Evolutionary conservation across 495 filamentous ascomycete genomes (phyloP).

Genomic region (Hypoxylon crocopeplum): DNA sequence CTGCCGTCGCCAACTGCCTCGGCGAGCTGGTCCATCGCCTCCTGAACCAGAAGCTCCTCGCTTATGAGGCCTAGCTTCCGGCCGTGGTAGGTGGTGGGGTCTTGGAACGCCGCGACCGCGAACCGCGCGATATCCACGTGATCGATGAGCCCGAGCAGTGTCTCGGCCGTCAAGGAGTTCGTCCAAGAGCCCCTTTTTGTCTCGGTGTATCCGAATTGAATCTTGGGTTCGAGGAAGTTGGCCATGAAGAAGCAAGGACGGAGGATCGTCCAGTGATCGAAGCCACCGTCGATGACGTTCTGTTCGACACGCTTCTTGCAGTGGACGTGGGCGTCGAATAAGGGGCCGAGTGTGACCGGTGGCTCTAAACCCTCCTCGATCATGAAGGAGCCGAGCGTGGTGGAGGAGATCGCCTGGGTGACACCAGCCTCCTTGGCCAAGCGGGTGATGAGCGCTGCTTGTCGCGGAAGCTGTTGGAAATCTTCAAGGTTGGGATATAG

Average conservation of each 20-base stretch:
- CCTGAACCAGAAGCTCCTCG: constrained; percentile 42
- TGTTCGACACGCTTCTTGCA: constrained; percentile 51
- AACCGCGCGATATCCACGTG: constrained; percentile 55
- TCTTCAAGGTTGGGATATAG: constrained; percentile 44
- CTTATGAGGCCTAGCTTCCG: constrained; percentile 47
- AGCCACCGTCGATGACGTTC: constrained; percentile 44
- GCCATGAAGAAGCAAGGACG: constrained; percentile 60
- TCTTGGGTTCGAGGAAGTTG: constrained; percentile 52
- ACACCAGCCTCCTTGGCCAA: constrained; percentile 50
- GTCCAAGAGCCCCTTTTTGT: constrained; percentile 42
- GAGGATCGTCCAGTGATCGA: constrained; percentile 53
- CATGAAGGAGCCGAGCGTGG: constrained; percentile 41
- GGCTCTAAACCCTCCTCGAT: constrained; percentile 30
- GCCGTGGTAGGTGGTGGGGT: constrained; percentile 44
- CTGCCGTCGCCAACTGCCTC: constrained; percentile 36
- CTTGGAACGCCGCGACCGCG: constrained; percentile 47
- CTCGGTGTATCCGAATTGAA: constrained; percentile 43
- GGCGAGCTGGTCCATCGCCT: constrained; percentile 41
- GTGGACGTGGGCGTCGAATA: constrained; percentile 5
- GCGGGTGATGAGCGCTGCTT: constrained; percentile 45
- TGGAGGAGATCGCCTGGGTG: constrained; percentile 46
- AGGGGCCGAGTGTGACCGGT: constrained; percentile 31
- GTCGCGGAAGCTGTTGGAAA: constrained; percentile 7
- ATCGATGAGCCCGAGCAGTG: constrained; percentile 49
- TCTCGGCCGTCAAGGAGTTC: constrained; percentile 31